Percentiles rank a stretch among this genome's conserved stretches.
phyloP scores from a whole-genome alignment of 441 rosid species.

The Metrosideros polymorpha region DNA sequence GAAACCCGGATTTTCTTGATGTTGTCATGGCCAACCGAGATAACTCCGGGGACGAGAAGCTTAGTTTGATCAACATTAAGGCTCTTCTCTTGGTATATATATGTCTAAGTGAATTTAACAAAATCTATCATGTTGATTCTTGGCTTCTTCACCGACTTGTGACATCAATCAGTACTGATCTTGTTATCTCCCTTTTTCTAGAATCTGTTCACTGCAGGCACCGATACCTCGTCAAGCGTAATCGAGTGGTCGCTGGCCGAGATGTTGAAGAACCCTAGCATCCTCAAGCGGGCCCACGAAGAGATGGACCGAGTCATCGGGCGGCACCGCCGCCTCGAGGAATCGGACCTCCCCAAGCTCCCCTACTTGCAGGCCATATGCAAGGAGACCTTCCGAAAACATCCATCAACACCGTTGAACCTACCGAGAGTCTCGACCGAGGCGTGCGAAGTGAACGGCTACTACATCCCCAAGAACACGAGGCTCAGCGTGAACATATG shows the following conservation, averaged over 20 bases:
- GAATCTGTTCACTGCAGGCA: conserved; percentile 54
- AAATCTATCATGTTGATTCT: background rate
- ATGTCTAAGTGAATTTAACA: background rate
- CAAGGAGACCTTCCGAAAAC: conserved; percentile 44
- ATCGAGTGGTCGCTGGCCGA: conserved; percentile 56
- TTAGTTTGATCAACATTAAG: conserved; percentile 33
- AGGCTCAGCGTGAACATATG: conserved; percentile 50
- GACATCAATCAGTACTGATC: background rate
- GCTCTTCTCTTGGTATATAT: conserved; percentile 45
- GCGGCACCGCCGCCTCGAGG: conserved; percentile 30
- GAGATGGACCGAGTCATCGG: conserved; percentile 64
- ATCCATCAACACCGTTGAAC: conserved; percentile 61
- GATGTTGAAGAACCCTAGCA: conserved; percentile 32
- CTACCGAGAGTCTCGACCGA: conserved; percentile 36
- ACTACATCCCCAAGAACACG: conserved; percentile 37
- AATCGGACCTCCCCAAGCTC: conserved; percentile 37
- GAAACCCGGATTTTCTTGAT: conserved; percentile 48
- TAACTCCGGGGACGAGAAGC: conserved; percentile 23
- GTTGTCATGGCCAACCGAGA: conserved; percentile 25
- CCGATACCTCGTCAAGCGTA: conserved; percentile 51
- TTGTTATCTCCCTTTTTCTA: background rate
- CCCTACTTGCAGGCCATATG: conserved; percentile 41
- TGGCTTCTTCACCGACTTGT: background rate
- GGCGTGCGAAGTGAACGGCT: conserved; percentile 43
- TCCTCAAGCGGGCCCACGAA: conserved; percentile 31